A percentile compares a stretch with the other conserved stretches of the same genome.
Conservation (phyloP, 768 basidiomycete species). For the Trametes sanguinea region DNA sequence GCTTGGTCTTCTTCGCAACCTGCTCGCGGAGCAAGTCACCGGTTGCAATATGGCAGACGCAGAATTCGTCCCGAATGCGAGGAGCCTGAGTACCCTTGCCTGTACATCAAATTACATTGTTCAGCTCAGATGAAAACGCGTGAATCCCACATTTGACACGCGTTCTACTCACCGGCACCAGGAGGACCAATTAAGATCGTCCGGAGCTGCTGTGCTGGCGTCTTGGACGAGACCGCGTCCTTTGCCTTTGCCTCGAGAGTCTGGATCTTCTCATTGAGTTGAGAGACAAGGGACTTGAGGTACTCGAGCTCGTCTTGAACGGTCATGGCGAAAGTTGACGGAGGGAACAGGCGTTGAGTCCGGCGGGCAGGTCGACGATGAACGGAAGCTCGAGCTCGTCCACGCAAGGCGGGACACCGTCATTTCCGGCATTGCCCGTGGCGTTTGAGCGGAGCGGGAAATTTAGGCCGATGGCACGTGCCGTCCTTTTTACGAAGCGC, state of each 20-base stretch:
- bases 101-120: conserved; percentile 33
- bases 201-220: conserved; percentile 78
- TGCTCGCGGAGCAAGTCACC: conserved; percentile 99
- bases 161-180: conserved; percentile 77
- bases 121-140: conserved; percentile 9
- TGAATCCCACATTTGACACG: background rate
- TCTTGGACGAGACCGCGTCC: conserved; percentile 44
- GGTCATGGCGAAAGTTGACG: conserved; percentile 48
- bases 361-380: conserved; percentile 14
- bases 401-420: conserved; percentile 10
- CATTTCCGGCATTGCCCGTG: conserved; percentile 19
- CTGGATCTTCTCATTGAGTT: conserved; percentile 89
- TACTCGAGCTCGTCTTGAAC: conserved; percentile 84
- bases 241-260: conserved; percentile 74
- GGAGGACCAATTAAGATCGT: conserved; percentile 96
- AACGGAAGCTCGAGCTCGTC: background rate
- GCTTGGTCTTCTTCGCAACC: conserved; percentile 79
- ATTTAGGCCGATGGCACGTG: background rate
- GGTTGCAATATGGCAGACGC: conserved; percentile 97
- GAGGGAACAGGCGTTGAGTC: conserved; percentile 9
- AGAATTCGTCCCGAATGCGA: conserved; percentile 87
- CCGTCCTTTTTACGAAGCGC: background rate
- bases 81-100: conserved; percentile 99
- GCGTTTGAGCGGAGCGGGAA: conserved; percentile 17
- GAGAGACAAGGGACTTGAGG: conserved; percentile 87